These are phyloP conservation scores for Nothophoma quercina DNA, from an alignment of 2,329 filamentous ascomycete species.

Conservation along the genomic window DNA sequence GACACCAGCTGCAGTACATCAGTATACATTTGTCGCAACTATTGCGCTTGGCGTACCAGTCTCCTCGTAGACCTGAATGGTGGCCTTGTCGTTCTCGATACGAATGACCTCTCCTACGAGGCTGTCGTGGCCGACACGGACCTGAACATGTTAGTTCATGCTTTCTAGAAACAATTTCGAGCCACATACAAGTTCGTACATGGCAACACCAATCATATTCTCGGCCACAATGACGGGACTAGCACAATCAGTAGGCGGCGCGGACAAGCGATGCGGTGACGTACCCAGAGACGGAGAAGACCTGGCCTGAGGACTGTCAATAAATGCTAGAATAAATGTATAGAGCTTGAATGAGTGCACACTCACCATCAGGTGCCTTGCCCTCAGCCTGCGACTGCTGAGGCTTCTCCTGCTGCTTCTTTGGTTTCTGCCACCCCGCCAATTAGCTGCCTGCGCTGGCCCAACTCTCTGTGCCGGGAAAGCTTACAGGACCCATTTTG, in stretches of 20 bases:
- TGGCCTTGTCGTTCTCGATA: slow-evolving; percentile 93
- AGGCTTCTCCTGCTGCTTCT: slow-evolving; percentile 47
- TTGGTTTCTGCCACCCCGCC: slow-evolving; percentile 40
- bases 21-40: slow-evolving; percentile 15
- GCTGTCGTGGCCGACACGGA: slow-evolving; percentile 89
- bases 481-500: slow-evolving; percentile 51
- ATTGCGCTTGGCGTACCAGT: slow-evolving; percentile 70
- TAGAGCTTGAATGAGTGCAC: neutral
- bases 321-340: slow-evolving; percentile 1
- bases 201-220: slow-evolving; percentile 98
- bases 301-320: slow-evolving; percentile 56
- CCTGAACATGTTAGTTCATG: slow-evolving; percentile 59
- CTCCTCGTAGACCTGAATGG: slow-evolving; percentile 99
- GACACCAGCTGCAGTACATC: slow-evolving; percentile 76
- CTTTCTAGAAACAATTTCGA: neutral
- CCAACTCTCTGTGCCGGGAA: neutral
- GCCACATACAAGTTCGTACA: slow-evolving; percentile 90
- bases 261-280: slow-evolving; percentile 32
- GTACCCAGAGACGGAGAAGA: slow-evolving; percentile 75
- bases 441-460: slow-evolving; percentile 33
- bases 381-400: slow-evolving; percentile 52
- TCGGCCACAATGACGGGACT: slow-evolving; percentile 94
- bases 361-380: slow-evolving; percentile 46
- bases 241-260: slow-evolving; percentile 35
- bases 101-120: slow-evolving; percentile 98